Base-by-base conservation (phyloP, 257 asterid genomes). In the Dorcoceras hygrometricum region DNA sequence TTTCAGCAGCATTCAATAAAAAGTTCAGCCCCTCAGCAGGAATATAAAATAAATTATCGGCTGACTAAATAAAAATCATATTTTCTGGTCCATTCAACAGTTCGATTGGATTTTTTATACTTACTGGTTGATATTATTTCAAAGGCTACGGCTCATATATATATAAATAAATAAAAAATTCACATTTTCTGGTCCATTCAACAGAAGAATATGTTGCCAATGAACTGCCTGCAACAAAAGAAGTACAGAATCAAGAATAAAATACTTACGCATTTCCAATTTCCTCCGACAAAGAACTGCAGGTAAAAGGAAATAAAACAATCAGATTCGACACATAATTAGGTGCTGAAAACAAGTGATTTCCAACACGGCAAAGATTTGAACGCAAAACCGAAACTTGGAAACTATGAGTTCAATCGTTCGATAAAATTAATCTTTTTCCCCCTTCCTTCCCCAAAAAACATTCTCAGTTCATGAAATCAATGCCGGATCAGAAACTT, bases 231-330 rank as follows among this genome's bases (percentile, higher is more conserved):
- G 2, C n/a, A 39, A 39, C n/a, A 39, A 39, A 39, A 39, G 50
- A 39, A 39, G 50, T 9, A 48, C 50, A 12, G 23, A 39, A 12
- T 39, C 50, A 39, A 26, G 56, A 51, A 29, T 23, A 50, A 39
- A 12, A 48, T 79, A 88, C 99, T 94, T 87, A 88, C 99, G 78
- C 99, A 94, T 73, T 94, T 94, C 99, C 99, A 94, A 70, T 94
- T 94, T 68, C 99, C 99, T 63, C 99, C 99, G 76, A 94, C 99
- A 66, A 94, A 90, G 87, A 90, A 94, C 97, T 94, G 99, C 96
- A 85, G 76, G 60, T 69, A 65, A 73, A 68, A 71, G 14, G 56
- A 25, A 51, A 62, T 2, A 57, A 66, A 46, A 39, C 8, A 58
- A 68, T 79, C 39, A 75, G 29, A 12, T 39, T 14, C 3, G 1